These are phyloP conservation scores for Pseudoneurospora amorphoporcata DNA, from an alignment of 495 filamentous ascomycete genomes.

Conservation along the genomic window DNA sequence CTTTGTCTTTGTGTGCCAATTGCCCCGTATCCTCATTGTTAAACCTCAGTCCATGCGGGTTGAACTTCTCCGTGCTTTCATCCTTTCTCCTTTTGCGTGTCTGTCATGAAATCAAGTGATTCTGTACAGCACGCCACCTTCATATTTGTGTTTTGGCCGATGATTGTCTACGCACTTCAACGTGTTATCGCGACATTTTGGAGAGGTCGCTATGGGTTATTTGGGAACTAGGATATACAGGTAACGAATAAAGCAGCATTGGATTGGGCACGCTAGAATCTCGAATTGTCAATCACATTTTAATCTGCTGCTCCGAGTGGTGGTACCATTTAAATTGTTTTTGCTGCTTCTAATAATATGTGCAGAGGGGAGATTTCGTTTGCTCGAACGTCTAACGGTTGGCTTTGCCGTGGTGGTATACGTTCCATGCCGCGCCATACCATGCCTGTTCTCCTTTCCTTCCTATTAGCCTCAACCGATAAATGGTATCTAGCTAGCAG, in stretches of 20 bases:
- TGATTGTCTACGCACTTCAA: too few species aligned
- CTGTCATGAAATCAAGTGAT: neutral
- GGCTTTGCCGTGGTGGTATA: neutral
- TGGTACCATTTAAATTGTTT: neutral
- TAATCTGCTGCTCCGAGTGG: too few species aligned
- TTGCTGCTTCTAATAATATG: neutral
- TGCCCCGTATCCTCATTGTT: neutral
- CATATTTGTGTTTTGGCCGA: too few species aligned
- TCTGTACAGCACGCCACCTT: neutral
- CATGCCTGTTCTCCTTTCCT: neutral
- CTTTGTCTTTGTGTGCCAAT: neutral
- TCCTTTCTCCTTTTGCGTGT: neutral
- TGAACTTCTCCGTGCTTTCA: neutral
- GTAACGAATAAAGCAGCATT: too few species aligned
- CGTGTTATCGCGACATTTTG: too few species aligned
- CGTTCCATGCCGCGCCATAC: neutral
- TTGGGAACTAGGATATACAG: too few species aligned
- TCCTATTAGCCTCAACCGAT: neutral
- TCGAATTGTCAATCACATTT: too few species aligned
- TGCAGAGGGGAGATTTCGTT: neutral
- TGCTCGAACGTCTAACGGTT: neutral
- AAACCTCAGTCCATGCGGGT: neutral
- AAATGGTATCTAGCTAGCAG: neutral
- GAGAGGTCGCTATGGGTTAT: too few species aligned
- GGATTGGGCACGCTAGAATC: too few species aligned